phyloP scores from a whole-genome alignment of 495 filamentous ascomycete species.

The Aspergillus saccharolyticus region DNA sequence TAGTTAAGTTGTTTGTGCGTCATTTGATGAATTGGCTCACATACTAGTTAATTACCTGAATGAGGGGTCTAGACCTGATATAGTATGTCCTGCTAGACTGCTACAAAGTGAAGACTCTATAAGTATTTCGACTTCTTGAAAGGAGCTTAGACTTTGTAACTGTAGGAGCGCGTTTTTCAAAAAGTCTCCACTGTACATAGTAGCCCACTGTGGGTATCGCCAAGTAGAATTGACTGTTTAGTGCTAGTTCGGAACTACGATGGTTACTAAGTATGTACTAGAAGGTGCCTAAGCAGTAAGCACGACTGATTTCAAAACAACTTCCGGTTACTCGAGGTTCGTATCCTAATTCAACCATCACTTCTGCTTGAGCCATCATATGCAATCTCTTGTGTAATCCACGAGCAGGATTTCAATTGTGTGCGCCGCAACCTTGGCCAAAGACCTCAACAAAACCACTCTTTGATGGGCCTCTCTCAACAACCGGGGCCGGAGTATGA shows the following conservation, averaged over 20 bases:
- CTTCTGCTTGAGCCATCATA: background rate
- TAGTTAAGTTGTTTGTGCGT: background rate
- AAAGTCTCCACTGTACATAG: background rate
- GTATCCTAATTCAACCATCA: background rate
- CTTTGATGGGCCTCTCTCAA: constrained; percentile 3
- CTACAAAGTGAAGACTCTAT: too few relatives aligned
- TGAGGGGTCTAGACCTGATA: too few relatives aligned
- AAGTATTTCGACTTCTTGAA: too few relatives aligned
- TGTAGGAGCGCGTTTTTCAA: too few relatives aligned
- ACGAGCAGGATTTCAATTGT: background rate
- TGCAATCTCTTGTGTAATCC: background rate
- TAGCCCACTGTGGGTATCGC: background rate
- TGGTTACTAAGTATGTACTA: background rate
- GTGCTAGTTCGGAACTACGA: background rate
- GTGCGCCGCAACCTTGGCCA: background rate
- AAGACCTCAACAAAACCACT: background rate
- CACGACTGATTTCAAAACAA: background rate
- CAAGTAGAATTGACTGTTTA: background rate
- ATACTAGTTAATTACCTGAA: too few relatives aligned
- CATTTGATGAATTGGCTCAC: too few relatives aligned
- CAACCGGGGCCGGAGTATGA: constrained; percentile 15
- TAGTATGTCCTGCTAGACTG: too few relatives aligned
- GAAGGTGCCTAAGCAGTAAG: background rate
- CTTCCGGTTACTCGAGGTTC: background rate
- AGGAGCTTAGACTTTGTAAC: too few relatives aligned